These are phyloP conservation scores for Fusarium nurragi DNA, from an alignment of 2,329 filamentous ascomycete species.

Conservation along the genomic window DNA sequence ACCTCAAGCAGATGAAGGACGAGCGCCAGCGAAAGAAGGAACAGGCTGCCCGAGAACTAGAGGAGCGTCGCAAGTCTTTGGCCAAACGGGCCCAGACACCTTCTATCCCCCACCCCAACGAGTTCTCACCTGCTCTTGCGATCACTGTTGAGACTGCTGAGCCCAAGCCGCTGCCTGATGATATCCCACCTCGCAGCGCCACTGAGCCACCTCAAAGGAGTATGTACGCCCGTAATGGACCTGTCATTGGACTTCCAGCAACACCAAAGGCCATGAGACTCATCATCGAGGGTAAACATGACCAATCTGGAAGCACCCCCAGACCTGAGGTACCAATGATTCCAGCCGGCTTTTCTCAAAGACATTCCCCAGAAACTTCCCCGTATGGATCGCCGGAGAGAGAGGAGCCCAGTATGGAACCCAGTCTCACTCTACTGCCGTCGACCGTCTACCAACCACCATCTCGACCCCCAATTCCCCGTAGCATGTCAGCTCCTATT, in stretches of 20 bases:
- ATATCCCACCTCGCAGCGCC: slow-evolving; percentile 68
- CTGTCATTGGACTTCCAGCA: slow-evolving; percentile 81
- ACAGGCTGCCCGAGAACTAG: slow-evolving; percentile 82
- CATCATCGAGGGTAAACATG: slow-evolving; percentile 69
- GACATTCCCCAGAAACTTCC: slow-evolving; percentile 53
- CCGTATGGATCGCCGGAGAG: slow-evolving; percentile 49
- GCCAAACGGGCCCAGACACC: slow-evolving; percentile 83
- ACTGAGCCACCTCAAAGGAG: slow-evolving; percentile 67
- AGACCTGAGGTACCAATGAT: slow-evolving; percentile 67
- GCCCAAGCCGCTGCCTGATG: slow-evolving; percentile 52
- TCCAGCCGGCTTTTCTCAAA: slow-evolving; percentile 58
- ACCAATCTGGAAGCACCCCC: slow-evolving; percentile 46
- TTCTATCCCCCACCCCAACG: slow-evolving; percentile 77
- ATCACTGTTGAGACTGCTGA: slow-evolving; percentile 56
- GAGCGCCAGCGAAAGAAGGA: slow-evolving; percentile 76
- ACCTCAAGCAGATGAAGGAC: slow-evolving; percentile 65
- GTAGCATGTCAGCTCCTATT: slow-evolving; percentile 70
- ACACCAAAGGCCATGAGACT: slow-evolving; percentile 92
- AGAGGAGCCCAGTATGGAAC: slow-evolving; percentile 41
- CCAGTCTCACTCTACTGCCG: slow-evolving; percentile 60
- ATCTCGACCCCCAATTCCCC: slow-evolving; percentile 58
- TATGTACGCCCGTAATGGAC: slow-evolving; percentile 60
- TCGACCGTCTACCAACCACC: slow-evolving; percentile 70
- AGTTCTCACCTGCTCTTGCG: slow-evolving; percentile 51
- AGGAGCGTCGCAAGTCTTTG: slow-evolving; percentile 85